A percentile compares a stretch with the other conserved stretches of the same genome.
Evolutionary conservation across 495 filamentous ascomycete species (phyloP).

Genomic region (Melanomma pulvis-pyrius): DNA sequence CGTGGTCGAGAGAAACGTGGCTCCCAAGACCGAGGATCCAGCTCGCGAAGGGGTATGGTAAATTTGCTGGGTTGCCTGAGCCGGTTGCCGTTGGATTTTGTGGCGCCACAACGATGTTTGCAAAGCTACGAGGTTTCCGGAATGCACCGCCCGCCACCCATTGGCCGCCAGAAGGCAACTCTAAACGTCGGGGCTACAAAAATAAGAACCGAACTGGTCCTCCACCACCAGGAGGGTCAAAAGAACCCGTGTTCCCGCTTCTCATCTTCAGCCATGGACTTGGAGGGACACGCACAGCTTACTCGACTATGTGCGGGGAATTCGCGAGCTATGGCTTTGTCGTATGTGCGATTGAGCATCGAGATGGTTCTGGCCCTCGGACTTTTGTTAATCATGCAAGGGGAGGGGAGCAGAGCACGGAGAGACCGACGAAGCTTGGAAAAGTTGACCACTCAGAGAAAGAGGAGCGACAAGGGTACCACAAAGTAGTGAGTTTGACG

Average conservation of each 20-base stretch:
- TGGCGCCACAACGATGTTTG: slow-evolving; percentile 56
- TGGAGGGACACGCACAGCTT: slow-evolving; percentile 50
- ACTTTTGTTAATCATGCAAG: slow-evolving; percentile 48
- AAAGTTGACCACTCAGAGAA: slow-evolving; percentile 41
- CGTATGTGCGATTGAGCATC: slow-evolving; percentile 50
- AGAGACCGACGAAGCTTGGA: slow-evolving; percentile 35
- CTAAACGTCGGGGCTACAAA: slow-evolving; percentile 30
- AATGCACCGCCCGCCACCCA: slow-evolving; percentile 52
- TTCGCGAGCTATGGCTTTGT: slow-evolving; percentile 54
- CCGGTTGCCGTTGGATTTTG: slow-evolving; percentile 52
- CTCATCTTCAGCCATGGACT: slow-evolving; percentile 53
- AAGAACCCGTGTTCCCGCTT: slow-evolving; percentile 48
- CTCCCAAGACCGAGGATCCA: slow-evolving; percentile 53
- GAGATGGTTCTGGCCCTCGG: slow-evolving; percentile 50
- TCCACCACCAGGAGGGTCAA: slow-evolving; percentile 36
- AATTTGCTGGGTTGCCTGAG: slow-evolving; percentile 53
- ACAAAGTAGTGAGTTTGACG: slow-evolving; percentile 36
- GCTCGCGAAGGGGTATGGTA: slow-evolving; percentile 57
- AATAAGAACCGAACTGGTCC: slow-evolving; percentile 41
- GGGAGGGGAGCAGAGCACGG: slow-evolving; percentile 36
- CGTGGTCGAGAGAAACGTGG: slow-evolving; percentile 56
- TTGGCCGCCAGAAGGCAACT: slow-evolving; percentile 47
- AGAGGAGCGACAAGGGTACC: slow-evolving; percentile 39
- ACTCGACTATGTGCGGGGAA: slow-evolving; percentile 51
- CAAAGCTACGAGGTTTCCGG: slow-evolving; percentile 59